Evolutionary conservation across 352 stramenopile genomes (phyloP).

Genomic region (Pythium brassicae): DNA sequence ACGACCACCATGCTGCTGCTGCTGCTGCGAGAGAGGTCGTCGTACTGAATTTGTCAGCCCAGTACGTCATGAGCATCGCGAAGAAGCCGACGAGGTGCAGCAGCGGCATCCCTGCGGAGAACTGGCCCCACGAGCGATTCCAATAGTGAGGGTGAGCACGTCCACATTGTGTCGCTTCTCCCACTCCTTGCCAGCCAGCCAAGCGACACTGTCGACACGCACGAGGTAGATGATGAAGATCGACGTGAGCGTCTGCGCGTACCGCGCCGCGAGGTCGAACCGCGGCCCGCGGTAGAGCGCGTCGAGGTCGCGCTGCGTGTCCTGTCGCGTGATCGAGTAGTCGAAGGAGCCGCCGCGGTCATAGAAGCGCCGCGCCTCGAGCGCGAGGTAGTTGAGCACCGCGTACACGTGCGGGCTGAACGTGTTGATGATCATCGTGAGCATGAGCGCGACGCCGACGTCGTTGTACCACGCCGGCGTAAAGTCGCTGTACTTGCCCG

Average conservation of each 20-base stretch:
- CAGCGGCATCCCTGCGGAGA: slow-evolving; percentile 78
- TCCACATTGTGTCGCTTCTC: not conserved
- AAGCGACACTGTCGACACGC: slow-evolving; percentile 2
- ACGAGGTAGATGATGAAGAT: slow-evolving; percentile 84
- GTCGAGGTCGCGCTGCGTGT: slow-evolving; percentile 81
- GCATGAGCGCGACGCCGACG: slow-evolving; percentile 72
- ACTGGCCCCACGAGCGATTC: slow-evolving; percentile 21
- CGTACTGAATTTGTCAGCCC: slow-evolving; percentile 86
- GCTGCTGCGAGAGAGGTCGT: too few relatives aligned
- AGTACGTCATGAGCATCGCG: slow-evolving; percentile 76
- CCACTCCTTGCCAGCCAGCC: too few relatives aligned
- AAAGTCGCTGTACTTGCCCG: slow-evolving; percentile 79
- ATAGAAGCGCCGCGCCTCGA: slow-evolving; percentile 45
- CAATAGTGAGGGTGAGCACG: not conserved
- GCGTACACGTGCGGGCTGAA: slow-evolving; percentile 65
- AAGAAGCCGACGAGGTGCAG: slow-evolving; percentile 71
- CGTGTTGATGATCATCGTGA: slow-evolving; percentile 83
- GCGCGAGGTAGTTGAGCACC: slow-evolving; percentile 45
- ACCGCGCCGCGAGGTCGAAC: slow-evolving; percentile 70
- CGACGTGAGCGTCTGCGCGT: slow-evolving; percentile 70
- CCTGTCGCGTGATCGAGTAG: slow-evolving; percentile 58
- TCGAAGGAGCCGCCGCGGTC: slow-evolving; percentile 70
- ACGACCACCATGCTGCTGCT: too few relatives aligned
- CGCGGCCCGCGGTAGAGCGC: slow-evolving; percentile 68
- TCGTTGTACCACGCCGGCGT: slow-evolving; percentile 74